phyloP scores from a whole-genome alignment of 129 eudicot species.

The Ambrosia artemisiifolia region DNA sequence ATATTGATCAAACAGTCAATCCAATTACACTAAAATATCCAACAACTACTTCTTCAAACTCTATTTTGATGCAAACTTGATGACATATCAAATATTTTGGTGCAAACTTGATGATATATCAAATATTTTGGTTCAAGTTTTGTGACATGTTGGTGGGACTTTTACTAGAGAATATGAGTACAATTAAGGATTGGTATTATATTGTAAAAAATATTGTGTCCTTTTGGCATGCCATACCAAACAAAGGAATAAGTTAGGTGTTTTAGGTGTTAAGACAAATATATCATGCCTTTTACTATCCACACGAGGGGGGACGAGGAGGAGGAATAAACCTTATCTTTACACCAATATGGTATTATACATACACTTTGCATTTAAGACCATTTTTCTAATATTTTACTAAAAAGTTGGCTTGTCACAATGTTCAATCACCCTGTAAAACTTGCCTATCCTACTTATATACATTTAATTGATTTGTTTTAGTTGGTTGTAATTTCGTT shows the following conservation, averaged over 20 bases:
- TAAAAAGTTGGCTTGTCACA: slow-evolving; percentile 11
- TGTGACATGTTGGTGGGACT: slow-evolving; percentile 36
- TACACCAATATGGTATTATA: slow-evolving; percentile 9
- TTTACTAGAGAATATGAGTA: slow-evolving; percentile 12
- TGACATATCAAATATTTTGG: no score
- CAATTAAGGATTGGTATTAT: slow-evolving; percentile 14
- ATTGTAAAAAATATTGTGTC: slow-evolving; percentile 6
- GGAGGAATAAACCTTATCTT: slow-evolving; percentile 36
- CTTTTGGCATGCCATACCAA: slow-evolving; percentile 33
- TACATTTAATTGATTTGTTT: not conserved
- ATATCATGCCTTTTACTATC: slow-evolving; percentile 32
- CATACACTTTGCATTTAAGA: not conserved
- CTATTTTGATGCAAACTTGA: no score
- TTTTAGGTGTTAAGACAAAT: slow-evolving; percentile 30
- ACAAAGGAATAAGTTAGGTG: slow-evolving; percentile 40
- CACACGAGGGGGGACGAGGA: slow-evolving; percentile 37
- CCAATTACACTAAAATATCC: no score
- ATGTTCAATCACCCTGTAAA: slow-evolving; percentile 11
- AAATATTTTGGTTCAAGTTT: not conserved
- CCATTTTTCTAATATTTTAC: slow-evolving; percentile 1
- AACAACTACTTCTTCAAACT: not conserved
- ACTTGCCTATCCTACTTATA: not conserved
- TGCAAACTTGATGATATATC: not conserved
- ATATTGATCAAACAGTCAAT: no score
- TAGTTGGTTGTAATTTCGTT: no score